Base-by-base conservation (phyloP, 177 flowering plant genomes). In the Telopea speciosissima region DNA sequence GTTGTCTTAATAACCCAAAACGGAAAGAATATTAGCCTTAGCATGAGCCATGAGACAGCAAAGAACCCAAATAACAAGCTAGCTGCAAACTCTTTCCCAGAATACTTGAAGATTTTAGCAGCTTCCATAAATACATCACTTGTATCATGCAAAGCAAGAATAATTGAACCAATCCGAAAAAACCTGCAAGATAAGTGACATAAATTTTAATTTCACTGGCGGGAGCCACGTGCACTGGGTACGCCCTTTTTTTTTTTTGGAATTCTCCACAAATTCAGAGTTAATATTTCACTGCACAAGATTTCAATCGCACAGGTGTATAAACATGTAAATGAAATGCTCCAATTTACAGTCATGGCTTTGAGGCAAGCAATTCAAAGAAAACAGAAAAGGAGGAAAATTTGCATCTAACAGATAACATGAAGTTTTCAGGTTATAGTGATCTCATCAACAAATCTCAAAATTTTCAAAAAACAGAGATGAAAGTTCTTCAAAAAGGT, bases 41-140 rank as follows among this genome's bases (percentile, higher is more conserved):
- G 83, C 24, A 88, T 45, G 58, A 92, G 81, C 99, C 99, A 95
- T 62, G 99, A 90, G 63, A 89, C 17, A 56, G 97, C 92, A 75
- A 94, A 92, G 24, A 84, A 70, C 25, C 96, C 96, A 78, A 94
- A 94, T 74, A 25, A 79, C 31, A 88, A 78, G 65, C 97, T 94
- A 56, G 99, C 99, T 62, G 83, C 90, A 66, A 89, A 80, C 79
- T 94, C 99, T 62, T 83, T 87, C 66, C 79, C 92, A 64, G 97
- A 85, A 75, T 94, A 94, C 73, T 94, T 94, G 68, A 86, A 92
- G 73, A 90, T 76, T 78, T 92, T 94, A 58, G 97, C 99, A 68
- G 91, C 88, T 88, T 94, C 99, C 79, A 94, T 36, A 68, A 90
- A 94, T 4, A 92, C 91, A 77, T 92, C 99, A 77, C 96, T 90